phyloP scores from a whole-genome alignment of 441 rosid species.

The Bocquillonia castaneifolia region DNA sequence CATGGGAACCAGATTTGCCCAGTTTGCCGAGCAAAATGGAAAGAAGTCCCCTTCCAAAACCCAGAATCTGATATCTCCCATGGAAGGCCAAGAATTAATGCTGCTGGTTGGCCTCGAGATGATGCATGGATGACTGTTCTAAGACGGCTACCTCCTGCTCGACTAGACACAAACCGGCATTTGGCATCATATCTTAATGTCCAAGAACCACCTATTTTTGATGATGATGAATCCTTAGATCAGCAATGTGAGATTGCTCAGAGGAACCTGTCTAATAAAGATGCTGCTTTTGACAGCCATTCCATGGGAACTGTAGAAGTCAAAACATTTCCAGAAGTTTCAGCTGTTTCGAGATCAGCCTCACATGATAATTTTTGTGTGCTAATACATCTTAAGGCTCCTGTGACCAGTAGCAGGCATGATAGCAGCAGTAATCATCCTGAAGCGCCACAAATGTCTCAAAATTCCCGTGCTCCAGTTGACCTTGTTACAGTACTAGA shows the following conservation, averaged over 20 bases:
- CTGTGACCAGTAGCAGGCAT: constrained; percentile 32
- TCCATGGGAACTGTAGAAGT: constrained; percentile 42
- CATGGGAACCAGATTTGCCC: constrained; percentile 85
- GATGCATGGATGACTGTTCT: constrained; percentile 47
- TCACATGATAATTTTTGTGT: constrained; percentile 54
- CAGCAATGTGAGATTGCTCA: constrained; percentile 34
- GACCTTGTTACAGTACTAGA: constrained; percentile 91
- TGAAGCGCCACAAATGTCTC: constrained; percentile 20
- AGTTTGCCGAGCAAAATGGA: constrained; percentile 78
- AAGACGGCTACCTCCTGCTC: constrained; percentile 53
- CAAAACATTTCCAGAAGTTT: constrained; percentile 63
- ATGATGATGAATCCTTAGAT: constrained; percentile 71
- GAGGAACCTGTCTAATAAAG: constrained; percentile 24
- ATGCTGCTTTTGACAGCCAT: constrained; percentile 16
- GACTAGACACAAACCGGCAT: constrained; percentile 43
- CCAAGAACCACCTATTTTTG: constrained; percentile 60
- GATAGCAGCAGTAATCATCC: constrained; percentile 20
- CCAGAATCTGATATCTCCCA: constrained; percentile 23
- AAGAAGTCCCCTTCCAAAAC: constrained; percentile 71
- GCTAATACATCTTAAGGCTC: constrained; percentile 75
- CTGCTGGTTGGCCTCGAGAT: constrained; percentile 42
- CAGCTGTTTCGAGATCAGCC: constrained; percentile 43
- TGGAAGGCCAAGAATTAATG: constrained; percentile 31
- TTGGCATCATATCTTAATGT: constrained; percentile 40
- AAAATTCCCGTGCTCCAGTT: constrained; percentile 59